Evolutionary conservation across 2,329 filamentous ascomycete species (phyloP).

Genomic region (Alternaria arborescens): DNA sequence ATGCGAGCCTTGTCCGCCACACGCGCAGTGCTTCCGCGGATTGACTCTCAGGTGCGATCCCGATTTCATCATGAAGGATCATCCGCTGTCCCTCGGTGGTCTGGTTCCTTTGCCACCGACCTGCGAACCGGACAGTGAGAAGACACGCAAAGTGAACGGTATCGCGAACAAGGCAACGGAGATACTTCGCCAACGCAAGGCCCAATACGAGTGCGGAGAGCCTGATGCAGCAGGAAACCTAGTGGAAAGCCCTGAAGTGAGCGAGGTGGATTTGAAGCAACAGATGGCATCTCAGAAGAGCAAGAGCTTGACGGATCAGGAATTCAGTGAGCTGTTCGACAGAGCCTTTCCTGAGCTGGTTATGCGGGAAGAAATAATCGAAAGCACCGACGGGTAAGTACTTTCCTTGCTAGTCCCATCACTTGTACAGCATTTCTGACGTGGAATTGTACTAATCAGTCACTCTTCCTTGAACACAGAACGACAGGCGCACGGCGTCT

Average conservation of each 20-base stretch:
- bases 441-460: slow-evolving; percentile 80
- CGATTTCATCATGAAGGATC: slow-evolving; percentile 84
- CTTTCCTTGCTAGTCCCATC: slow-evolving; percentile 25
- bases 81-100: slow-evolving; percentile 83
- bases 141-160: slow-evolving; percentile 83
- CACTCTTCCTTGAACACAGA: slow-evolving; percentile 76
- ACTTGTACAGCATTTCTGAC: slow-evolving; percentile 41
- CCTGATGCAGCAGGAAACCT: slow-evolving; percentile 69
- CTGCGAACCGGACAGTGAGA: slow-evolving; percentile 94
- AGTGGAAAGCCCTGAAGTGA: slow-evolving; percentile 70
- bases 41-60: slow-evolving; percentile 82
- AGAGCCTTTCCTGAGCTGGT: slow-evolving; percentile 77
- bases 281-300: slow-evolving; percentile 77
- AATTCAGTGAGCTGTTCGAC: slow-evolving; percentile 89
- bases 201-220: slow-evolving; percentile 90
- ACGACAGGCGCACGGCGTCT: slow-evolving; percentile 71
- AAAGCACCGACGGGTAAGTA: slow-evolving; percentile 66
- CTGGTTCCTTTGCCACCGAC: slow-evolving; percentile 85
- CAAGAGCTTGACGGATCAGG: slow-evolving; percentile 82
- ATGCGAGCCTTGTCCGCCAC: slow-evolving; percentile 88
- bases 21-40: slow-evolving; percentile 86
- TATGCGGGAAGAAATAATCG: slow-evolving; percentile 67
- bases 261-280: slow-evolving; percentile 76
- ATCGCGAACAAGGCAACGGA: slow-evolving; percentile 90
- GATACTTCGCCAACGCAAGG: slow-evolving; percentile 82